Base-by-base conservation (phyloP, 108 stramenopile species). In the Ochromonas danica region DNA sequence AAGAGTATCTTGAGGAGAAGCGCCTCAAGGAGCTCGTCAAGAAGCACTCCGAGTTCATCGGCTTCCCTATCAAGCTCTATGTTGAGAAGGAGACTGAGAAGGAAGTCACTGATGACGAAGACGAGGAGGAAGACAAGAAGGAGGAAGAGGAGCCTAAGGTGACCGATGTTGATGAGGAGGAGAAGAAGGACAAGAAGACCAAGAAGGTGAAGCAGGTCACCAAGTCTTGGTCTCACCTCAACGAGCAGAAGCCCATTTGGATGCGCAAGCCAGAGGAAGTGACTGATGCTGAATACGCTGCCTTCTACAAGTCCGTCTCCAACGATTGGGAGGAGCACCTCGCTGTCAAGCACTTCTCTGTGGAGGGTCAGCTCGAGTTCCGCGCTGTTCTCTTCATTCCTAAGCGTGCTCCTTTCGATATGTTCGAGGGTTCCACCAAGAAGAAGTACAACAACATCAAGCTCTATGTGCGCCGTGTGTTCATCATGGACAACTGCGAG, bases 401-500 rank as follows among this genome's bases (percentile, higher is more conserved):
- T 81, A 98, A 97, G 92, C 95, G 97, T 81, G 99, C 99, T 71
- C 99, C 99, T 38, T 99, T 99, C 82, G 99, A 99, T 88, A 98
- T 98, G 97, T 99, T 99, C 83, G 99, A 99, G 87, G 95, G 96
- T 41, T 96, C 96, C 42, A 85, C 86, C 83, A 98, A 97, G 94
- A 98, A 98, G 92, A 98, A 98, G 95, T 89, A 83, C 90, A 99
- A 99, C 91, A 92, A 97, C 90, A 98, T 99, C 94, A 99, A 99
- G 96, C 87, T 99, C 36, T 99, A 99, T 87, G 99, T 99, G 81
- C 94, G 99, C 79, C 91, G 99, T 77, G 99, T 99, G 71, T 99
- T 99, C 90, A 99, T 99, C 93, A 98, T 98, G 97, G 99, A 99
- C 91, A 98, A 99, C 91, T 98, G 99, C 85, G 97, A 99, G 88